Base-by-base conservation (phyloP, 257 asterid genomes). In the Voacanga thouarsii region DNA sequence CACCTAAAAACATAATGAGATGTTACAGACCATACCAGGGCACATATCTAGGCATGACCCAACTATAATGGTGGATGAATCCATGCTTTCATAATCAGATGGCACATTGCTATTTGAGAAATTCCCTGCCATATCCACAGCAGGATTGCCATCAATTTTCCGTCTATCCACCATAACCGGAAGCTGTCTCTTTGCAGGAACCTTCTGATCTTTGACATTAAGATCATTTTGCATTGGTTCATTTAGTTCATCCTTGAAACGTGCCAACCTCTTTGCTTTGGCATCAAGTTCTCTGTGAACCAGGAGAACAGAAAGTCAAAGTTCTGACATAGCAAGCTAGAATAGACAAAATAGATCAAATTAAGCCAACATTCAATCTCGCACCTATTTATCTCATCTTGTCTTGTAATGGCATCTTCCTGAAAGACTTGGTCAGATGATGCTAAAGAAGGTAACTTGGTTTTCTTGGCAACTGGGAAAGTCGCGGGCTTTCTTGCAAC, bases 31-130 rank as follows among this genome's bases (percentile, higher is more conserved):
- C 82, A 68, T 86, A 95, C 99, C 99, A 79, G 99, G 99, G 81
- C 99, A 95, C 99, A 95, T 95, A 84, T 93, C 96, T 82, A 94
- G 90, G 85, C 99, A 95, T 63, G 86, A 49, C 80, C 99, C 99
- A 81, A 89, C 85, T 75, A 95, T 95, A 83, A 85, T 77, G 80
- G 88, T 84, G 51, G 96, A 83, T 66, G 91, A 86, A 57, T 82
- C 84, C 60, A 64, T 21, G 67, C 81, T 90, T 76, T 93, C 97
- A 78, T 85, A 72, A 55, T 91, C 95, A 55, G 85, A 71, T 26
- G 63, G 47, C 77, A 74, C 77, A 81, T 76, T 80, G 71, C 86
- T 86, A 67, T 85, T 82, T n/a, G 82, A 75, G 77, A 85, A 77
- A 86, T 88, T 90, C 72, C 83, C 90, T 65, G 81, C 76, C 71